Conservation (phyloP, 2,329 filamentous ascomycete genomes). For the Stenocarpella maydis region DNA sequence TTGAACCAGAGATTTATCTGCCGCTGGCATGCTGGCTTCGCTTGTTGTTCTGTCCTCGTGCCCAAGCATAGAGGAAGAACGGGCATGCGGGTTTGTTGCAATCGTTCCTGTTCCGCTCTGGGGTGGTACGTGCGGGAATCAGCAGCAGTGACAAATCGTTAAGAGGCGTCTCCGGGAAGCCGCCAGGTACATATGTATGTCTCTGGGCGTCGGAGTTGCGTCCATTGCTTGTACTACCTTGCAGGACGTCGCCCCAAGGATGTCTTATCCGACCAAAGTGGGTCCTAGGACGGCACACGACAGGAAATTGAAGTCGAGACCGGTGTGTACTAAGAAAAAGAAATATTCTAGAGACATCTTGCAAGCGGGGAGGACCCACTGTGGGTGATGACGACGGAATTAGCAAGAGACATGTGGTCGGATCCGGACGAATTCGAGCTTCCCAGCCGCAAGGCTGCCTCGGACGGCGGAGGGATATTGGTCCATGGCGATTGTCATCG, state of each 20-base stretch:
- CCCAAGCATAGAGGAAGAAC: neutral
- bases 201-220: neutral
- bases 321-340: neutral
- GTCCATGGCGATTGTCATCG: constrained; percentile 7
- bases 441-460: neutral
- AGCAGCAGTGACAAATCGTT: neutral
- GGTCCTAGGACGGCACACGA: neutral
- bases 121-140: neutral
- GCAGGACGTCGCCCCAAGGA: neutral
- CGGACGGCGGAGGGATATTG: constrained; percentile 14
- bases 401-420: constrained; percentile 3
- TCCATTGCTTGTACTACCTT: constrained; percentile 9
- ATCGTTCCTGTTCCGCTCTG: neutral
- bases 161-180: constrained; percentile 23
- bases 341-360: neutral
- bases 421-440: neutral
- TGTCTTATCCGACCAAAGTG: neutral
- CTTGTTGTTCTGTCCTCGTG: neutral
- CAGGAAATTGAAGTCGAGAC: neutral
- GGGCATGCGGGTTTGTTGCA: neutral
- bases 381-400: constrained; percentile 18
- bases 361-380: neutral
- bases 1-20: constrained; percentile 1
- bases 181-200: constrained; percentile 17
- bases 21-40: constrained; percentile 9